Evolutionary conservation across 139 green algal species (phyloP), one percentile per base, ranked within the genome.

Genomic region (Limnomonas spitsbergensis): DNA sequence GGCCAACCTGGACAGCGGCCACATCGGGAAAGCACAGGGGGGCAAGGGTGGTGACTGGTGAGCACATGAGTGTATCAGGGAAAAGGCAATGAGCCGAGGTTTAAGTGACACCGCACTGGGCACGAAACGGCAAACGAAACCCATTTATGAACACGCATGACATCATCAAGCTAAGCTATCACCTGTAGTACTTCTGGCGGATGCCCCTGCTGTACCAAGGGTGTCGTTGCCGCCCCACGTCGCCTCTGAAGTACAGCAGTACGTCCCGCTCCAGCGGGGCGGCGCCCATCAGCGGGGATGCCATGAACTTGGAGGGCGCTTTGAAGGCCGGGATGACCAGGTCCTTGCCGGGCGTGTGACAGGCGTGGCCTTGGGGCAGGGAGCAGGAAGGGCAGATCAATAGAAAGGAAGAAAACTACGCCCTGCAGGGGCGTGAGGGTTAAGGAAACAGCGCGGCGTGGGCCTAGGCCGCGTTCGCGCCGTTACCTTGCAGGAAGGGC

Each of bases 291-390:
- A 72, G 61, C 6, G 61, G 61, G 26, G 61, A 72, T 7, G 6
- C 7, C 61, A 20, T 34, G 61, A 72, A 90, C 35, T 90, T 80
- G 0, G 66, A 26, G 2, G 82, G 82, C 0, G 40, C 27, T 72
- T 80, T 80, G 66, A 88, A 85, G 0, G 37, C 2, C 0, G 86
- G 86, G 0, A 91, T 78, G 0, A 91, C 69, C 61, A 91, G 67
- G 68, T 91, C 85, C 78, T 88, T 88, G 1, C 24, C 2, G 1
- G 80, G 83, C 39, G 82, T 73, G 66, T 83, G 85, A 80, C 83
- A 88, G 36, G 77, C 69, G 54, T 88, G 80, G 27, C 71, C 79
- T 1, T 75, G 20, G 54, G n/a, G n/a, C n/a, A n/a, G n/a, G n/a
- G n/a, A n/a, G n/a, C n/a, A n/a, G n/a, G n/a, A n/a, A n/a, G n/a